phyloP scores from a whole-genome alignment of 1,139 yeast species.

The Candida frijolesensis region DNA sequence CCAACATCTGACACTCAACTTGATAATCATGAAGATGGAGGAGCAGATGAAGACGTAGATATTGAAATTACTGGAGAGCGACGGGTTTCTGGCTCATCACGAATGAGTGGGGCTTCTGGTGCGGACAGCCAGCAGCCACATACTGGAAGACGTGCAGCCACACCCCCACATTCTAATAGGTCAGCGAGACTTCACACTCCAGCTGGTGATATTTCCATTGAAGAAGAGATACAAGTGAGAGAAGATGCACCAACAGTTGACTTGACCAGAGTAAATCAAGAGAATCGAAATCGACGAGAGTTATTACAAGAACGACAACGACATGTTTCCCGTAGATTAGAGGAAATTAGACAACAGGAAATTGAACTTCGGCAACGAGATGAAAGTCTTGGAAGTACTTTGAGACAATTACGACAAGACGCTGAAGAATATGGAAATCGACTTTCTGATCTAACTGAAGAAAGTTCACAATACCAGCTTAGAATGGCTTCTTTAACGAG shows the following conservation, averaged over 20 bases:
- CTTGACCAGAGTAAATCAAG: not conserved
- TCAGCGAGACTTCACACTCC: conserved; percentile 9
- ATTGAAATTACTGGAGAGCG: conserved; percentile 14
- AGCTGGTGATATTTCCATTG: conserved; percentile 8
- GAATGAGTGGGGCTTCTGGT: conserved; percentile 1
- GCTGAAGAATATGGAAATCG: too few species aligned
- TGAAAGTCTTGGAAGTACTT: too few species aligned
- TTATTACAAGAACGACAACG: not conserved
- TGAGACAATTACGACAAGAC: too few species aligned
- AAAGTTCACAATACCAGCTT: too few species aligned
- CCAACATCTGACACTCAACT: conserved; percentile 9
- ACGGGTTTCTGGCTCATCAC: not conserved
- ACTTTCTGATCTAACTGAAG: too few species aligned
- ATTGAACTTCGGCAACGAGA: too few species aligned
- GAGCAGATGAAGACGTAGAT: conserved; percentile 3
- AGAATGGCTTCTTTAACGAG: too few species aligned
- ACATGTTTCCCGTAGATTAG: not conserved
- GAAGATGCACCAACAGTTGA: not conserved
- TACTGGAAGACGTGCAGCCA: too few species aligned
- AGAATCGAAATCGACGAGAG: not conserved
- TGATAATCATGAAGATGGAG: conserved; percentile 1
- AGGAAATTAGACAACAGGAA: not conserved
- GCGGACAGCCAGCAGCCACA: not conserved
- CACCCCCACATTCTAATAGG: too few species aligned
- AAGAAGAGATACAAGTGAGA: not conserved